Evolutionary conservation across 2,329 filamentous ascomycete species (phyloP), one percentile per base, ranked within the genome.

Genomic region (Trichophaea hybrida): DNA sequence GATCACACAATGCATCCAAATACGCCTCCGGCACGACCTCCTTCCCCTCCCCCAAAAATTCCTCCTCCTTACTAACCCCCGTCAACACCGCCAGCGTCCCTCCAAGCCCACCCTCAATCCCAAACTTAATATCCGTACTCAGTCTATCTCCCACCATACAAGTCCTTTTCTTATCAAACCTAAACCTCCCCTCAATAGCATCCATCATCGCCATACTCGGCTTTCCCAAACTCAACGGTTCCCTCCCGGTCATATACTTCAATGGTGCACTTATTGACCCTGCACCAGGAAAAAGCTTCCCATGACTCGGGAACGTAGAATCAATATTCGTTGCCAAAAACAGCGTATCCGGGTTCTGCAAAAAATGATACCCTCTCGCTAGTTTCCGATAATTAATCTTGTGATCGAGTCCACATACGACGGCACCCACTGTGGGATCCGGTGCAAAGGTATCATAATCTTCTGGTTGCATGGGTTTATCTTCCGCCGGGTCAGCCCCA

Each of bases 171-270:
- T 90, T 80, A 71, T 97, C 84, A 57, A 98, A 85, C 66, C 86
- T 79, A 72, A 97, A 96, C 73, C 94, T 95, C 60, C 91, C 91
- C 76, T 97, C 91, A 59, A 98, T 86, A 2, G 93, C 89, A 72
- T 97, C 91, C 91, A 98, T 95, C 93, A 98, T 98, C 3, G 91
- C 91, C 75, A 95, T 89, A 71, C 88, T 95, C 2, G 93, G 93
- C 75, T 98, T 98, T 0, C 93, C 93, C 44, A 97, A 75, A 2
- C 87, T 83, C 35, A 88, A 73, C 0, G 93, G 91, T 68, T 85
- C 77, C 70, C 80, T 74, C 78, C 78, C 15, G 3, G 80, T 76
- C 77, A 88, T 88, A 71, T 85, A 85, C 57, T 84, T 77, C 61
- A 98, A 74, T 1, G 89, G 88, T 32, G 87, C 82, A 54, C 84